A percentile compares a stretch with the other conserved stretches of the same genome.
These are phyloP conservation scores for Amphichorda felina DNA, from an alignment of 2,329 filamentous ascomycete genomes.

Conservation along the genomic window DNA sequence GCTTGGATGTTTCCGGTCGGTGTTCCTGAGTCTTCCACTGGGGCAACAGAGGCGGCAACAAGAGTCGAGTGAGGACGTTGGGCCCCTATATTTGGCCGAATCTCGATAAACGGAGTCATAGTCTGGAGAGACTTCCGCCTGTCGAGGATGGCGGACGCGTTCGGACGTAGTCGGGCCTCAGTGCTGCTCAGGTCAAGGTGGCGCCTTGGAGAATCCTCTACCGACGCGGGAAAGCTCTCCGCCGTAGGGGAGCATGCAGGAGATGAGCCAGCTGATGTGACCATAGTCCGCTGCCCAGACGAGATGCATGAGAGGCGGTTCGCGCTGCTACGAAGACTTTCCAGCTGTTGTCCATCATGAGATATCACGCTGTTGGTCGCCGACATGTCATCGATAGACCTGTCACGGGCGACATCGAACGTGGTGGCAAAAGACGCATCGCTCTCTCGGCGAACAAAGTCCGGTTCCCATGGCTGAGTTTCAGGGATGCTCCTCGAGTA, in stretches of 20 bases:
- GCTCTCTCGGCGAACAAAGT: conserved; percentile 6
- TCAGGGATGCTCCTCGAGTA: conserved; percentile 21
- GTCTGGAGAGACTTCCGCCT: conserved; percentile 40
- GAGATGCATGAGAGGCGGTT: conserved; percentile 49
- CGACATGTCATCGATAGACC: conserved; percentile 41
- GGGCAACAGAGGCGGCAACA: conserved; percentile 6
- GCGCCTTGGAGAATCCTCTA: conserved; percentile 9
- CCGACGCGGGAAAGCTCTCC: conserved; percentile 29
- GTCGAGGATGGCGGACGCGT: conserved; percentile 37
- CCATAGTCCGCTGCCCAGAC: conserved; percentile 45
- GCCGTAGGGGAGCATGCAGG: conserved; percentile 43
- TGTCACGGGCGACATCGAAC: conserved; percentile 20
- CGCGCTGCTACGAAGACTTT: conserved; percentile 42
- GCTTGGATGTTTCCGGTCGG: conserved; percentile 12
- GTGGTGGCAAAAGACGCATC: conserved; percentile 7
- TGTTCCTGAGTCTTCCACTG: neutral
- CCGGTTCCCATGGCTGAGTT: conserved; percentile 2
- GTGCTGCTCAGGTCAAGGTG: conserved; percentile 10
- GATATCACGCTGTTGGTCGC: conserved; percentile 45
- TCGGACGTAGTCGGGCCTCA: conserved; percentile 34
- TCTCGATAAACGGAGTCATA: conserved; percentile 29
- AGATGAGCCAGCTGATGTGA: conserved; percentile 48
- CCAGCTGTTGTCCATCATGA: conserved; percentile 45
- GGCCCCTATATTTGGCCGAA: conserved; percentile 1
- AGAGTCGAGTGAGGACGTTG: conserved; percentile 8